phyloP scores from a whole-genome alignment of 768 basidiomycete genomes.

The Suillus weaverae region DNA sequence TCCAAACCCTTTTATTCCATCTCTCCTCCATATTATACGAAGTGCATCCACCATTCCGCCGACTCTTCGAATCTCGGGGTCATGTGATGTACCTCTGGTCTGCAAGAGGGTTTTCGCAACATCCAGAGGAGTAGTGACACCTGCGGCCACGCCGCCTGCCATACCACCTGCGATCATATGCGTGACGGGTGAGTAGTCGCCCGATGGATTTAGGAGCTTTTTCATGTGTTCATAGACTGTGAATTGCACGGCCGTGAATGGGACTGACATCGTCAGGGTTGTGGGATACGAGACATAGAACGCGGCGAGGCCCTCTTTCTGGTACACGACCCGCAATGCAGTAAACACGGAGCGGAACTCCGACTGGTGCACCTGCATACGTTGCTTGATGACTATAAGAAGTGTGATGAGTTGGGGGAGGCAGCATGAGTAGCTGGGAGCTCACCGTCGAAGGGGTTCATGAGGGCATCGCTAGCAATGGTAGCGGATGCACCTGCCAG shows the following conservation, averaged over 20 bases:
- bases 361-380: constrained; percentile 97
- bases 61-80: constrained; percentile 80
- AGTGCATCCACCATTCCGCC: constrained; percentile 87
- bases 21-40: constrained; percentile 81
- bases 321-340: constrained; percentile 86
- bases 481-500: constrained; percentile 93
- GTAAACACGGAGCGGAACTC: constrained; percentile 82
- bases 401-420: constrained; percentile 13
- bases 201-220: constrained; percentile 77
- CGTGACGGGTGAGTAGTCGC: constrained; percentile 88
- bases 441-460: constrained; percentile 99
- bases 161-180: constrained; percentile 92
- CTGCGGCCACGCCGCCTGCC: constrained; percentile 92
- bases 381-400: constrained; percentile 91
- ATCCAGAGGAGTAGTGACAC: constrained; percentile 94
- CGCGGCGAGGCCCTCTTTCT: constrained; percentile 80
- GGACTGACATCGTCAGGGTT: constrained; percentile 93
- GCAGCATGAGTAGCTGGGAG: constrained; percentile 10
- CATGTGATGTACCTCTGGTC: constrained; percentile 87
- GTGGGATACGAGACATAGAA: constrained; percentile 99
- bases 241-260: constrained; percentile 98
- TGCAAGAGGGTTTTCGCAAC: constrained; percentile 97
- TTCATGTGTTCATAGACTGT: constrained; percentile 96
- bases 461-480: constrained; percentile 92
- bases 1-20: constrained; percentile 83